Conservation (phyloP, 176 grass and related monocot genomes). For the Pharus latifolius region DNA sequence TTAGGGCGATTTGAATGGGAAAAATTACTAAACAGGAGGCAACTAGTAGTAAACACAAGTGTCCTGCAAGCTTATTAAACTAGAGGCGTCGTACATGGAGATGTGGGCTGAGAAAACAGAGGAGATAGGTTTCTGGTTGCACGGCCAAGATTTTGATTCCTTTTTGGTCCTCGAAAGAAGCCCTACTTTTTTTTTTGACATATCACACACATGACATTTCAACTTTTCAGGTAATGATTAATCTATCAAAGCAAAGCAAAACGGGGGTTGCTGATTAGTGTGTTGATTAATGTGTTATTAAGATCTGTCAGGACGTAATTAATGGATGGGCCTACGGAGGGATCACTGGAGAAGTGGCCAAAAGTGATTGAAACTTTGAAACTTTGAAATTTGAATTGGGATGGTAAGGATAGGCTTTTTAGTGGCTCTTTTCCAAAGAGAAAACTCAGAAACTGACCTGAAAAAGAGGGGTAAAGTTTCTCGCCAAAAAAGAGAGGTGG, state of each 20-base stretch:
- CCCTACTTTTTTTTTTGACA: too few species aligned
- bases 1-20: constrained; percentile 1
- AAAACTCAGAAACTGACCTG: too few species aligned
- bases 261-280: too few species aligned
- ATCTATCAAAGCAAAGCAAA: neutral
- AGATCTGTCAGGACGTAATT: too few species aligned
- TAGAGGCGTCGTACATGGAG: constrained; percentile 9
- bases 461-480: too few species aligned
- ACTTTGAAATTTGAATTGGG: constrained; percentile 34
- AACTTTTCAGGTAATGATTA: constrained; percentile 34
- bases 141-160: neutral
- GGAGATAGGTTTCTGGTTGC: neutral
- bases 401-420: neutral
- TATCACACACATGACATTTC: neutral
- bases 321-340: too few species aligned
- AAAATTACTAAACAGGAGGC: too few species aligned
- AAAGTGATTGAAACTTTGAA: constrained; percentile 16
- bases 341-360: too few species aligned
- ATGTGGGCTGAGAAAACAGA: neutral
- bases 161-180: neutral
- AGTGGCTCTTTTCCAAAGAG: too few species aligned
- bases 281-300: too few species aligned
- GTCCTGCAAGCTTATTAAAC: too few species aligned
- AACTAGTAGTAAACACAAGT: neutral
- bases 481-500: too few species aligned